Percentiles rank a stretch among this genome's conserved stretches.
phyloP scores from a whole-genome alignment of 164 flowering plant genomes.

The Umbellularia californica region DNA sequence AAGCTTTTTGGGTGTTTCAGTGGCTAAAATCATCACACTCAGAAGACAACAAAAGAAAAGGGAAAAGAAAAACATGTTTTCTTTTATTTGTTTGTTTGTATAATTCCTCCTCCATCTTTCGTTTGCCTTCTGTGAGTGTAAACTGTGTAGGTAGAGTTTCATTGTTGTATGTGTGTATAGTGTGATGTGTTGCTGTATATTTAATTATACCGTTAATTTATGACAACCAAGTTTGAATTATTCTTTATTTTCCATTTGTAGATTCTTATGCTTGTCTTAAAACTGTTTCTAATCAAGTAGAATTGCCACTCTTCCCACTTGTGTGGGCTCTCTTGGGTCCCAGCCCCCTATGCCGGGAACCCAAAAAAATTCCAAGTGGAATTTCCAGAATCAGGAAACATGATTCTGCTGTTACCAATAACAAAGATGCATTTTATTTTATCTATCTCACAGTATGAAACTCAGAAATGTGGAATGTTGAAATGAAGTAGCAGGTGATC shows the following conservation, averaged over 20 bases:
- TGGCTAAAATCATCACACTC: conserved; percentile 10
- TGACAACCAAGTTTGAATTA: not conserved
- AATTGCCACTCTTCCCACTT: no score
- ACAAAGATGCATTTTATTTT: no score
- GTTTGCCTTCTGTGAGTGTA: not conserved
- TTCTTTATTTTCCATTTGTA: not conserved
- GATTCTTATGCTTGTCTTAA: not conserved
- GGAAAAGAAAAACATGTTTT: not conserved
- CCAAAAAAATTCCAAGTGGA: not conserved
- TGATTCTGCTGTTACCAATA: no score
- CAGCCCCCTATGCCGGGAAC: no score
- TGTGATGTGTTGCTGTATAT: not conserved
- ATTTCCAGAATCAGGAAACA: no score
- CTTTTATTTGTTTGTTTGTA: conserved; percentile 3
- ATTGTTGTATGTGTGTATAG: not conserved
- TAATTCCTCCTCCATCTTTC: not conserved
- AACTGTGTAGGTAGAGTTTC: not conserved
- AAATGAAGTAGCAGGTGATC: no score
- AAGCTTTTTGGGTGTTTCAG: conserved; percentile 65
- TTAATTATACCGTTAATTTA: no score
- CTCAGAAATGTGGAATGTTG: no score
- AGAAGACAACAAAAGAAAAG: not conserved
- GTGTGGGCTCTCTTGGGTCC: no score
- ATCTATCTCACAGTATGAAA: no score
- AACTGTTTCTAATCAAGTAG: not conserved